phyloP scores from a whole-genome alignment of 805 yeast species.

The Yueomyces sinensis region DNA sequence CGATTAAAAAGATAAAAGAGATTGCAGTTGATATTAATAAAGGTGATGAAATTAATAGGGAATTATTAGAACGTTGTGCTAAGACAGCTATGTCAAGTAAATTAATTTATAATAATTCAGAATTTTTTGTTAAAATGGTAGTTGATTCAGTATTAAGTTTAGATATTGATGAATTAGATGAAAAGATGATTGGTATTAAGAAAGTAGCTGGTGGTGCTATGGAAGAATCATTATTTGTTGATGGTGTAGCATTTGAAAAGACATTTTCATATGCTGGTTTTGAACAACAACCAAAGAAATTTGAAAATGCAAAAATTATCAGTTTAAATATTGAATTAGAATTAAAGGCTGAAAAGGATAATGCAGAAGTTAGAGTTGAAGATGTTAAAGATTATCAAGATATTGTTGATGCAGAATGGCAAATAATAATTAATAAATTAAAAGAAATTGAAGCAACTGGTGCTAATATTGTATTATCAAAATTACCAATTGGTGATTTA shows the following conservation, averaged over 20 bases:
- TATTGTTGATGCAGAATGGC: constrained; percentile 99
- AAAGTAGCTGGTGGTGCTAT: constrained; percentile 93
- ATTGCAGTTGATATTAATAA: constrained; percentile 57
- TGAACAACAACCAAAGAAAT: constrained; percentile 92
- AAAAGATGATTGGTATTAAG: constrained; percentile 83
- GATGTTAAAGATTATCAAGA: constrained; percentile 90
- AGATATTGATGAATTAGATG: constrained; percentile 78
- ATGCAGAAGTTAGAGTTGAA: constrained; percentile 94
- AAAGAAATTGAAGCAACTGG: constrained; percentile 75
- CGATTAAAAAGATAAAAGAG: constrained; percentile 60
- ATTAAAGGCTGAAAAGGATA: constrained; percentile 95
- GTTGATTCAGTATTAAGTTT: constrained; percentile 88
- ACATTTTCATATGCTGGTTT: constrained; percentile 97
- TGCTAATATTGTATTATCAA: constrained; percentile 84
- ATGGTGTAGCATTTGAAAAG: constrained; percentile 95
- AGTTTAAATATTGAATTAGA: constrained; percentile 87
- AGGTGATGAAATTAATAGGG: constrained; percentile 43
- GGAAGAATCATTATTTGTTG: constrained; percentile 79
- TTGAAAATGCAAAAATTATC: constrained; percentile 67
- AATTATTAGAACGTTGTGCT: constrained; percentile 81
- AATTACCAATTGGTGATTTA: constrained; percentile 92
- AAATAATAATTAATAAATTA: constrained; percentile 75
- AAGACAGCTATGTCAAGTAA: constrained; percentile 96
- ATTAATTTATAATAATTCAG: constrained; percentile 74
- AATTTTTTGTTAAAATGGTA: constrained; percentile 88